These are phyloP conservation scores for Meyerozyma sp. DNA, from an alignment of 1,139 yeast genomes.

Conservation along the genomic window DNA sequence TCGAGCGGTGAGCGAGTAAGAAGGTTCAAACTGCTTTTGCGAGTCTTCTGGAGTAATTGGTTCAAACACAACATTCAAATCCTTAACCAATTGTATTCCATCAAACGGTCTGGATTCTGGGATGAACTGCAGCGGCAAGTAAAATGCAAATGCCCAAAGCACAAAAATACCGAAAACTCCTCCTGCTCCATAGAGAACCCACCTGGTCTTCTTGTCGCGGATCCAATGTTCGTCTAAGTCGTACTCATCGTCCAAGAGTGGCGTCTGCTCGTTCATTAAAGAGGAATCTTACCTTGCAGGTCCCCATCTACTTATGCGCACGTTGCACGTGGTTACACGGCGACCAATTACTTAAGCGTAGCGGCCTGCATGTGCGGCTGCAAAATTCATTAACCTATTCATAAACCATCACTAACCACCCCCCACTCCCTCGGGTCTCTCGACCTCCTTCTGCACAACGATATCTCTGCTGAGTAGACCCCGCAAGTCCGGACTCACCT, in stretches of 20 bases:
- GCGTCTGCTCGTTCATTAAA: constrained; percentile 11
- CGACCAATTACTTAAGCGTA: background rate
- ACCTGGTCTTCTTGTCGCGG: constrained; percentile 11
- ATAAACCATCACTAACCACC: constrained; percentile 27
- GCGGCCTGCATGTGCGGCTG: constrained; percentile 1
- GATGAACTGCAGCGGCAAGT: constrained; percentile 29
- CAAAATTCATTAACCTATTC: background rate
- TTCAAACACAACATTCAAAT: constrained; percentile 18
- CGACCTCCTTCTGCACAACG: constrained; percentile 61
- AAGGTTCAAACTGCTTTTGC: background rate
- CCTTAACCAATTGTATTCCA: constrained; percentile 22
- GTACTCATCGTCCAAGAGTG: constrained; percentile 10
- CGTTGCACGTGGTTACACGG: background rate
- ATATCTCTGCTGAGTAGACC: constrained; percentile 52
- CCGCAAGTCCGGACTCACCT: constrained; percentile 48
- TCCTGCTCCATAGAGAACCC: constrained; percentile 9
- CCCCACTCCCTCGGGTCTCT: constrained; percentile 44
- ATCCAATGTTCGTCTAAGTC: constrained; percentile 12
- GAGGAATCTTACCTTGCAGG: background rate
- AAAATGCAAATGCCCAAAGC: constrained; percentile 28
- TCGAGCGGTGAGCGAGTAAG: background rate
- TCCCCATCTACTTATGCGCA: background rate
- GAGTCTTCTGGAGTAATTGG: constrained; percentile 14
- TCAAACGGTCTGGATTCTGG: constrained; percentile 27
- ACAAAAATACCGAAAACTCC: constrained; percentile 13